Conservation (phyloP, 2,329 filamentous ascomycete genomes). For the Onygenales sp. region DNA sequence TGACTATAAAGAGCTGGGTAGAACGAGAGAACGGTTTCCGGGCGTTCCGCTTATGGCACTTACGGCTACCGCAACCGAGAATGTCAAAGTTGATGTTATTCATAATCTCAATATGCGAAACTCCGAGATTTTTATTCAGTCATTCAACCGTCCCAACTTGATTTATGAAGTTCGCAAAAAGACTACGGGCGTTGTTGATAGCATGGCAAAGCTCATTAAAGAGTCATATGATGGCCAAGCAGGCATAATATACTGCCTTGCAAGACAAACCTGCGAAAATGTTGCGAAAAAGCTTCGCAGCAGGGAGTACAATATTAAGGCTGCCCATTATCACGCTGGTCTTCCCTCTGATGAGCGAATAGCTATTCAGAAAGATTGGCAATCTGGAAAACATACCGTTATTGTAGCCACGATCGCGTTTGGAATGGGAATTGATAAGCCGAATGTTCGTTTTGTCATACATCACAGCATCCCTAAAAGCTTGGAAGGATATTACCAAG, state of each 20-base stretch:
- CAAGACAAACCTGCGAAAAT: slow-evolving; percentile 70
- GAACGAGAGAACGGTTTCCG: slow-evolving; percentile 61
- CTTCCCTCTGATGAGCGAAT: slow-evolving; percentile 61
- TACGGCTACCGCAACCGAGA: slow-evolving; percentile 88
- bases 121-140: slow-evolving; percentile 76
- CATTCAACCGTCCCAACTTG: slow-evolving; percentile 94
- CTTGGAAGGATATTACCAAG: slow-evolving; percentile 95
- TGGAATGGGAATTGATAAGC: slow-evolving; percentile 99
- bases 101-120: slow-evolving; percentile 76
- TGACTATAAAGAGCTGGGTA: slow-evolving; percentile 81
- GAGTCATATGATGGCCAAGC: slow-evolving; percentile 60
- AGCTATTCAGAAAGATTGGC: slow-evolving; percentile 70
- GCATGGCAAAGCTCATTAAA: slow-evolving; percentile 54
- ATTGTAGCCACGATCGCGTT: slow-evolving; percentile 98
- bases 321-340: slow-evolving; percentile 77
- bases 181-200: slow-evolving; percentile 48
- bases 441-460: slow-evolving; percentile 91
- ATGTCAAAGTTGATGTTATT: slow-evolving; percentile 85
- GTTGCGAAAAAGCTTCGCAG: slow-evolving; percentile 60
- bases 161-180: slow-evolving; percentile 78
- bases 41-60: slow-evolving; percentile 86
- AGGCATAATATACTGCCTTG: slow-evolving; percentile 90
- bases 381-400: slow-evolving; percentile 67
- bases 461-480: slow-evolving; percentile 91
- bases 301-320: slow-evolving; percentile 53